A percentile compares a stretch with the other conserved stretches of the same genome.
These are phyloP conservation scores for Eremothecium cymbalariae DNA, from an alignment of 1,139 yeast species.

Conservation along the genomic window DNA sequence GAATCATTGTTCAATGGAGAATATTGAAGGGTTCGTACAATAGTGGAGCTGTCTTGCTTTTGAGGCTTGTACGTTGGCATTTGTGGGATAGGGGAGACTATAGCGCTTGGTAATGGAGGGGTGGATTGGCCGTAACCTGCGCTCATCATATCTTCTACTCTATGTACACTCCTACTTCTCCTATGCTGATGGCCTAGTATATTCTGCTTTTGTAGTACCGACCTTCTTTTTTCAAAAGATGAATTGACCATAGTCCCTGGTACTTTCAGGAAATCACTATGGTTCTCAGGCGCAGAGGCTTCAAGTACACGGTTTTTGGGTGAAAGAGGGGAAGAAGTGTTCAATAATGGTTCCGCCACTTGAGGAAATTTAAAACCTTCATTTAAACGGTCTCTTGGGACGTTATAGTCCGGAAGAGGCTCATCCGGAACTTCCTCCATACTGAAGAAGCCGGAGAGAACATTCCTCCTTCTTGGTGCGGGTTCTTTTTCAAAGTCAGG, in stretches of 20 bases:
- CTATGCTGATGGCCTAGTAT: conserved; percentile 22
- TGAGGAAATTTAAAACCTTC: conserved; percentile 22
- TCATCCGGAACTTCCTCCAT: conserved; percentile 12
- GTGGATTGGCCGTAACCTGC: conserved; percentile 12
- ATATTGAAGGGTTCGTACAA: too few relatives aligned
- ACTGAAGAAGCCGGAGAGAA: conserved; percentile 24
- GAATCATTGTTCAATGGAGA: too few relatives aligned
- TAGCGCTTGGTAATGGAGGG: too few relatives aligned
- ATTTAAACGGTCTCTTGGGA: conserved; percentile 14
- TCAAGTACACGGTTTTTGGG: not conserved
- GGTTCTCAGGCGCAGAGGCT: not conserved
- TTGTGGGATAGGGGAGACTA: too few relatives aligned
- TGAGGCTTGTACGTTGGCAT: too few relatives aligned
- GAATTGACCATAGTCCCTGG: conserved; percentile 13
- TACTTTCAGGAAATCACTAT: conserved; percentile 17
- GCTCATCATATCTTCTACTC: conserved; percentile 12
- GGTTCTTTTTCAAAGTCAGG: conserved; percentile 22
- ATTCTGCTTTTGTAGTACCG: conserved; percentile 12
- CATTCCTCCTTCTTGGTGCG: conserved; percentile 15
- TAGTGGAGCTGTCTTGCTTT: too few relatives aligned
- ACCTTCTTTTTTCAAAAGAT: conserved; percentile 21
- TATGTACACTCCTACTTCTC: conserved; percentile 25
- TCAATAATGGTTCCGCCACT: not conserved
- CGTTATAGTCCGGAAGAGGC: conserved; percentile 4
- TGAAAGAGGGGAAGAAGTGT: not conserved